Evolutionary conservation across 2,329 filamentous ascomycete species (phyloP).

Genomic region (Neonectria faginata): DNA sequence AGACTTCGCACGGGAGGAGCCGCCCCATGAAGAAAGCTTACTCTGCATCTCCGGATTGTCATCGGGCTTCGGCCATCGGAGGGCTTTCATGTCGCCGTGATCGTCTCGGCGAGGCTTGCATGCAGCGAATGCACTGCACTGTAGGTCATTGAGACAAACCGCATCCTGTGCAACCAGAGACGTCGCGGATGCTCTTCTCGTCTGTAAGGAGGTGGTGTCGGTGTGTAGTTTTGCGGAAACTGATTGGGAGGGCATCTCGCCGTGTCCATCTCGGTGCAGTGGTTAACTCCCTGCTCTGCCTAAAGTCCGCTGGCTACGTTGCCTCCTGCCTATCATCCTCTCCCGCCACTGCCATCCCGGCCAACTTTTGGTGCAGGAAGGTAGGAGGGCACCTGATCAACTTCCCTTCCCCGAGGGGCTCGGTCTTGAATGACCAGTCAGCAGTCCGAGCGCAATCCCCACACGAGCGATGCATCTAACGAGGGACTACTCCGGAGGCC

Average conservation of each 20-base stretch:
- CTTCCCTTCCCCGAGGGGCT: conserved; percentile 29
- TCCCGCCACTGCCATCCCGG: conserved; percentile 5
- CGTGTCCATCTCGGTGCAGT: neutral
- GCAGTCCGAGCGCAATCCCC: conserved; percentile 36
- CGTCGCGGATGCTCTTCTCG: neutral
- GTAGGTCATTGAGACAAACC: conserved; percentile 3
- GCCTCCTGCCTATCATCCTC: conserved; percentile 3
- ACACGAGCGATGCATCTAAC: conserved; percentile 35
- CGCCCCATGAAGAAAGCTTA: conserved; percentile 1
- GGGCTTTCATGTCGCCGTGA: conserved; percentile 6
- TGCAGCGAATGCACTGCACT: conserved; percentile 13
- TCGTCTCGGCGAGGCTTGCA: conserved; percentile 17
- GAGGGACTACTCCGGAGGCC: conserved; percentile 6
- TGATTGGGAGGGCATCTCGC: conserved; percentile 7
- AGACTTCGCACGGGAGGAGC: conserved; percentile 1
- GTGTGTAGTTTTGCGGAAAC: conserved; percentile 12
- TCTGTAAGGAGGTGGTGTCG: conserved; percentile 7
- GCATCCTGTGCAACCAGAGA: conserved; percentile 4
- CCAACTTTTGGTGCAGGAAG: conserved; percentile 18
- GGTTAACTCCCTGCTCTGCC: neutral
- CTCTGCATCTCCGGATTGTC: conserved; percentile 16
- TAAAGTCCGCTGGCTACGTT: conserved; percentile 6
- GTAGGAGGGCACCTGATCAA: conserved; percentile 27
- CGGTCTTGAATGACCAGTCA: conserved; percentile 29
- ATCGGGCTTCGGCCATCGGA: conserved; percentile 20